A percentile compares a stretch with the other conserved stretches of the same genome.
Conservation (phyloP, 257 asterid genomes). For the Lithospermum erythrorhizon region DNA sequence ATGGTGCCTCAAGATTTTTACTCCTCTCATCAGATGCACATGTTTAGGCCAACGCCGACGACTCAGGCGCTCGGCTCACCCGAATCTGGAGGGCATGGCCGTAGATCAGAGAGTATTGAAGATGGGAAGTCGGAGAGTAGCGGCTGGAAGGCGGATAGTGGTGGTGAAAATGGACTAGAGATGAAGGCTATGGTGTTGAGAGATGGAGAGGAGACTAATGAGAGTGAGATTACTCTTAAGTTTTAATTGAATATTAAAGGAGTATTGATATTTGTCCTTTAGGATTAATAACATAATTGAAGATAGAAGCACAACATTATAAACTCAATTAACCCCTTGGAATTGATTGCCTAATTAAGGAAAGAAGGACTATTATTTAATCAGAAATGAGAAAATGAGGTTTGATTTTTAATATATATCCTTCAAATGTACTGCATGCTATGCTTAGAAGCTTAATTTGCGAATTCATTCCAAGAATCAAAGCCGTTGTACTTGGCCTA, state of each 20-base stretch:
- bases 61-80: constrained; percentile 41
- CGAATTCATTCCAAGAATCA: no score
- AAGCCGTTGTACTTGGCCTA: no score
- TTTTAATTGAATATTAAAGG: no score
- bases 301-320: no score
- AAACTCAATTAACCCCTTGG: no score
- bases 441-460: no score
- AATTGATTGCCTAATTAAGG: no score
- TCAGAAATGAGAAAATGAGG: constrained; percentile 3
- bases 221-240: no score
- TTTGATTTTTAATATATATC: background rate
- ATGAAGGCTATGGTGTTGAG: constrained; percentile 24
- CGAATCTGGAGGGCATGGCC: constrained; percentile 39
- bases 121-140: constrained; percentile 86
- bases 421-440: no score
- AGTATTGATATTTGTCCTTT: no score
- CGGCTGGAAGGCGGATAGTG: constrained; percentile 81
- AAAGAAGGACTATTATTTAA: background rate
- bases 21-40: constrained; percentile 46
- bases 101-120: constrained; percentile 72
- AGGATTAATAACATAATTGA: no score
- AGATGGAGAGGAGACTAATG: constrained; percentile 18
- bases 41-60: constrained; percentile 34
- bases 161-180: constrained; percentile 49
- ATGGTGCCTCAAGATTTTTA: constrained; percentile 44